These are phyloP conservation scores for Colletotrichum destructivum DNA, from an alignment of 2,329 filamentous ascomycete species.

Conservation along the genomic window DNA sequence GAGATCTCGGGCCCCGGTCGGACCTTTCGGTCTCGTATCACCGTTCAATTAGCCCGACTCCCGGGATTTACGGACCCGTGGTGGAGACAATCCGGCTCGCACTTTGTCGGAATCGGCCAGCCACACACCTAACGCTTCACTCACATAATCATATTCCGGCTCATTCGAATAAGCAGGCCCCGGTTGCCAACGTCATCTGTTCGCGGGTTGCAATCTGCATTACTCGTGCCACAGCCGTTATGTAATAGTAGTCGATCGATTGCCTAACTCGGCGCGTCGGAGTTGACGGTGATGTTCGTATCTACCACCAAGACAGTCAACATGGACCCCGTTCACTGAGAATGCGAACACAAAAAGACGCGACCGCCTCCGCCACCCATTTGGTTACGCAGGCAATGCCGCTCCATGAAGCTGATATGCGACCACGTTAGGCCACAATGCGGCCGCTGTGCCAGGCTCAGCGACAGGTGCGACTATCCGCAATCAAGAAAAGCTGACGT, in stretches of 20 bases:
- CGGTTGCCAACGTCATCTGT: not conserved
- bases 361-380: not conserved
- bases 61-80: not conserved
- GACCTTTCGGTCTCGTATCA: slow-evolving; percentile 6
- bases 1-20: not conserved
- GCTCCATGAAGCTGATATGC: slow-evolving; percentile 49
- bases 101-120: slow-evolving; percentile 16
- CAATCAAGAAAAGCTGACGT: slow-evolving; percentile 43
- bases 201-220: not conserved
- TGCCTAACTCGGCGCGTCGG: too few species aligned
- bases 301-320: not conserved
- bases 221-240: not conserved
- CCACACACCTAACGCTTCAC: slow-evolving; percentile 1
- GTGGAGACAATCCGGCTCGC: not conserved
- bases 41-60: not conserved
- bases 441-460: slow-evolving; percentile 45
- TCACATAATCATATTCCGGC: not conserved
- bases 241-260: not conserved
- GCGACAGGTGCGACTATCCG: slow-evolving; percentile 48
- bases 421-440: slow-evolving; percentile 48
- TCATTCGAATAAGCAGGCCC: slow-evolving; percentile 7
- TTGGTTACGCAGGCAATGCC: slow-evolving; percentile 49
- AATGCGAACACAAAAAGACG: slow-evolving; percentile 23
- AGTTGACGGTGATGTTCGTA: not conserved
- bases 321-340: not conserved